Conservation (phyloP, 306 rosid genomes). For the Lagenaria siceraria region DNA sequence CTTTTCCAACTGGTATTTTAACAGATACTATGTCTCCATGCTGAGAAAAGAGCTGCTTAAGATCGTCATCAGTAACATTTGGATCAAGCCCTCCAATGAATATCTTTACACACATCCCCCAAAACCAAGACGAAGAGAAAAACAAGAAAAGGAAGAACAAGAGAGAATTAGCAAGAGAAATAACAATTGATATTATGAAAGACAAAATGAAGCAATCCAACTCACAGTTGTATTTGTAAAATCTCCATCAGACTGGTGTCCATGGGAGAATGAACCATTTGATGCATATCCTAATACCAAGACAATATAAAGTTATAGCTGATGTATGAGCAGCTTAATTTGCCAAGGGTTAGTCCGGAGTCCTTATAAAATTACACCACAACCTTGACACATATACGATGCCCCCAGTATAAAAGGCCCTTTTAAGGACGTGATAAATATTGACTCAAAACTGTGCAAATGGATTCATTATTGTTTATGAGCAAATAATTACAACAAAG, state of each 20-base stretch:
- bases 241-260: conserved; percentile 57
- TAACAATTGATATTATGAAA: background rate
- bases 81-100: conserved; percentile 99
- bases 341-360: background rate
- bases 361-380: background rate
- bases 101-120: conserved; percentile 36
- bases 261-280: conserved; percentile 57
- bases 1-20: conserved; percentile 93
- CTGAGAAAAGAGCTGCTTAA: conserved; percentile 76
- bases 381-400: background rate
- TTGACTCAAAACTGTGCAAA: conserved; percentile 1
- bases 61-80: conserved; percentile 82
- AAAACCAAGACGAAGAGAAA: background rate
- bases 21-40: conserved; percentile 87
- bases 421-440: background rate
- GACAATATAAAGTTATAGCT: background rate
- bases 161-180: conserved; percentile 3
- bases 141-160: background rate
- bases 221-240: conserved; percentile 89
- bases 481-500: background rate
- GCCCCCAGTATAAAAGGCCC: background rate
- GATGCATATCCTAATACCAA: conserved; percentile 36
- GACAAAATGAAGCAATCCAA: background rate
- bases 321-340: background rate
- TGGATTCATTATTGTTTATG: background rate